Percentiles rank a stretch among this genome's conserved stretches.
These are phyloP conservation scores for Trichoderma sp. DNA, from an alignment of 2,329 filamentous ascomycete genomes.

Conservation along the genomic window DNA sequence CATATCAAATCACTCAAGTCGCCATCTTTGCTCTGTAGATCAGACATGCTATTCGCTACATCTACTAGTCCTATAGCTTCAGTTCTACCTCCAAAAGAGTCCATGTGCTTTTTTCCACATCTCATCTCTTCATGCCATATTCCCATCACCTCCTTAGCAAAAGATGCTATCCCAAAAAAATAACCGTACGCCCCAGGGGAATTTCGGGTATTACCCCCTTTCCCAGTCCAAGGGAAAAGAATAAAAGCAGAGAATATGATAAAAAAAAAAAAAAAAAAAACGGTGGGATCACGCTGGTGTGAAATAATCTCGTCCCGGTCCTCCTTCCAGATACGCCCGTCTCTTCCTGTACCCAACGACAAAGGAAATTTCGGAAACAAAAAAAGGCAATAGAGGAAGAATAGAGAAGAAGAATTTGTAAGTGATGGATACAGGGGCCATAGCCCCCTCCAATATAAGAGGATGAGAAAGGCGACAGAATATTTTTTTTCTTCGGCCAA, in stretches of 20 bases:
- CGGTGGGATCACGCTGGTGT: conserved; percentile 31
- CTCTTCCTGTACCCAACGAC: conserved; percentile 35
- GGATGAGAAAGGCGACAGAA: conserved; percentile 28
- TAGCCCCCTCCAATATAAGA: conserved; percentile 26
- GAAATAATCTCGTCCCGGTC: conserved; percentile 29
- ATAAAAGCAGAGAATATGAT: neutral
- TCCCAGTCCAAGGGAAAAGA: conserved; percentile 27
- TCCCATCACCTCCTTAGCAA: neutral
- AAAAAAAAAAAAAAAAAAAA: conserved; percentile 30
- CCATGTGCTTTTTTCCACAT: conserved; percentile 21
- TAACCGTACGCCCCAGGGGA: conserved; percentile 27
- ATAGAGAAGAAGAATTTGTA: conserved; percentile 26
- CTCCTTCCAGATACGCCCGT: conserved; percentile 29
- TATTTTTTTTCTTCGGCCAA: conserved; percentile 23
- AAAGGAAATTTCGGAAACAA: conserved; percentile 29
- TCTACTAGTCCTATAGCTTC: conserved; percentile 1
- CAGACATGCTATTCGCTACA: conserved; percentile 27
- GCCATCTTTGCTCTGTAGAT: neutral
- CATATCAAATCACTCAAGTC: neutral
- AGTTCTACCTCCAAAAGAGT: conserved; percentile 7
- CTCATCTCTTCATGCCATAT: conserved; percentile 11
- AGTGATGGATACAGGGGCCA: conserved; percentile 34
- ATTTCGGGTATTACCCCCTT: conserved; percentile 23
- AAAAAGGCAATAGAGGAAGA: conserved; percentile 21
- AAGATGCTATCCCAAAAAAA: conserved; percentile 28